A percentile compares a stretch with the other conserved stretches of the same genome.
phyloP scores from a whole-genome alignment of 2,329 filamentous ascomycete genomes.

The Pseudocercospora fijiensis region DNA sequence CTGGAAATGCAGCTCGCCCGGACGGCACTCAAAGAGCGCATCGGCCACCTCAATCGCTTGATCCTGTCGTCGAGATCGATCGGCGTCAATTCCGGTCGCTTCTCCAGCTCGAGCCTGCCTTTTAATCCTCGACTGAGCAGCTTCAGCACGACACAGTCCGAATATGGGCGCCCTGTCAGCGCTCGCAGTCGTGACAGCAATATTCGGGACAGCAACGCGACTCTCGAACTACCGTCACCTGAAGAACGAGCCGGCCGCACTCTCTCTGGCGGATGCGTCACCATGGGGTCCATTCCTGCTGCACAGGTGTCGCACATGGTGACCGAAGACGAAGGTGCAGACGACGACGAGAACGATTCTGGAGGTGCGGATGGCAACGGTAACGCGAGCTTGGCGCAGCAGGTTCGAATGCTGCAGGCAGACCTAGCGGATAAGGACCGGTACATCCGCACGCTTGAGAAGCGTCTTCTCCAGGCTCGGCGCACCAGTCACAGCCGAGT shows the following conservation, averaged over 20 bases:
- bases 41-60: conserved; percentile 91
- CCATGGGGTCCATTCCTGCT: conserved; percentile 33
- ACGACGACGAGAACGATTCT: conserved; percentile 54
- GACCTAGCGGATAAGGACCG: conserved; percentile 95
- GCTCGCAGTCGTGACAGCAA: conserved; percentile 33
- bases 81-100: conserved; percentile 81
- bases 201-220: conserved; percentile 36
- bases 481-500: conserved; percentile 85
- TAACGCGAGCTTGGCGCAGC: conserved; percentile 74
- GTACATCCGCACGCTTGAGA: conserved; percentile 92
- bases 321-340: conserved; percentile 39
- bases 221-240: conserved; percentile 30
- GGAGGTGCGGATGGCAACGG: conserved; percentile 72
- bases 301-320: conserved; percentile 33
- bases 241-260: conserved; percentile 31
- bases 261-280: conserved; percentile 36
- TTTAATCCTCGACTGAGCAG: conserved; percentile 42
- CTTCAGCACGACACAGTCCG: conserved; percentile 39
- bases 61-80: conserved; percentile 95
- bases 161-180: conserved; percentile 36
- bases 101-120: conserved; percentile 46
- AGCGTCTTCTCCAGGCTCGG: conserved; percentile 83
- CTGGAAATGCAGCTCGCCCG: conserved; percentile 96
- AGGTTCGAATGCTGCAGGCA: conserved; percentile 88
- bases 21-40: conserved; percentile 93